phyloP scores from a whole-genome alignment of 768 basidiomycete genomes.

The Krasilnikovozyma curviuscula region DNA sequence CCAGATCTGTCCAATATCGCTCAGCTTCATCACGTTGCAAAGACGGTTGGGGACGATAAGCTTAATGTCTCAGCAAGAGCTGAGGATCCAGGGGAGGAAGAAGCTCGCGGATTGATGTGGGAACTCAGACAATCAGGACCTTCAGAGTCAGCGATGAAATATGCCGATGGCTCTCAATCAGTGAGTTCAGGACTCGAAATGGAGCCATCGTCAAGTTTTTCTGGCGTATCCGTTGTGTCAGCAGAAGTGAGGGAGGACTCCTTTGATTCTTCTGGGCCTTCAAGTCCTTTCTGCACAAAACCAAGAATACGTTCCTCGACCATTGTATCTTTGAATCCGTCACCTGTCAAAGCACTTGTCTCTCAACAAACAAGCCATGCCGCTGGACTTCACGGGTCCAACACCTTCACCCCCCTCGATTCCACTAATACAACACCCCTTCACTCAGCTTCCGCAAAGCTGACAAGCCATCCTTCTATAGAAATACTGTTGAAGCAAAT shows the following conservation, averaged over 20 bases:
- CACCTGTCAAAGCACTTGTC: constrained; percentile 2
- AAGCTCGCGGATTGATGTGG: too few species aligned
- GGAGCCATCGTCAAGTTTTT: too few species aligned
- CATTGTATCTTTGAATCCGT: constrained; percentile 10
- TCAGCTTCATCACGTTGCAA: too few species aligned
- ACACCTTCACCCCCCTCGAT: not conserved
- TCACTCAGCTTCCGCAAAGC: not conserved
- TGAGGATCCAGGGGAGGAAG: too few species aligned
- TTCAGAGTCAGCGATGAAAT: too few species aligned
- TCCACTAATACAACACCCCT: not conserved
- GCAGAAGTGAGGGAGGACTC: not conserved
- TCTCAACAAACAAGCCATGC: constrained; percentile 2
- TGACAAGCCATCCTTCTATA: constrained; percentile 47
- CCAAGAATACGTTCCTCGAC: constrained; percentile 1
- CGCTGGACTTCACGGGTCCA: not conserved
- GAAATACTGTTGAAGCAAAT: constrained; percentile 53
- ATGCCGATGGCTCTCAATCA: too few species aligned
- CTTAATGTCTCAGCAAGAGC: too few species aligned
- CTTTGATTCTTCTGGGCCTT: not conserved
- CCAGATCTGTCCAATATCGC: too few species aligned
- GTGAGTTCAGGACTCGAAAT: too few species aligned
- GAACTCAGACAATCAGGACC: too few species aligned
- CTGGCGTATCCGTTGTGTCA: constrained; percentile 7
- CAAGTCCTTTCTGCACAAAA: not conserved
- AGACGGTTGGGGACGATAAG: too few species aligned